Conservation (phyloP, 1,284 basidiomycete genomes). For the Inonotus hispidus region DNA sequence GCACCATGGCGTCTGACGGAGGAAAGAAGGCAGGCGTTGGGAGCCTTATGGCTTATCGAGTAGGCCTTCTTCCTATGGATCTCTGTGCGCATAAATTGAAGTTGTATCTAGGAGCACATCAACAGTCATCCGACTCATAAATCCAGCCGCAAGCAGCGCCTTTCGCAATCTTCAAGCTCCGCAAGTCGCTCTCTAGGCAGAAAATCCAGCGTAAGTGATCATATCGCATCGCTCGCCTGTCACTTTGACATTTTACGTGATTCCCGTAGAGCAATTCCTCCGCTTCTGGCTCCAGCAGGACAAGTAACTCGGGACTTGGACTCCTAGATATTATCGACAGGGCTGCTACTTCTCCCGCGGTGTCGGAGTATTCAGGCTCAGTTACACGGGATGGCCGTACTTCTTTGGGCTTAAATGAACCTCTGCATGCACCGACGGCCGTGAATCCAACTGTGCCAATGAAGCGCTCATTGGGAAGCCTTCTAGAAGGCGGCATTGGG, state of each 20-base stretch:
- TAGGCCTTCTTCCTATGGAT: conserved; percentile 25
- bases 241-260: not conserved
- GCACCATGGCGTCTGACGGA: conserved; percentile 31
- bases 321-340: not conserved
- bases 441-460: not conserved
- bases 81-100: not conserved
- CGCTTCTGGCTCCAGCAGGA: not conserved
- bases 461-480: not conserved
- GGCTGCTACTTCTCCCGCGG: not conserved
- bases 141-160: not conserved
- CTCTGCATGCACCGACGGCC: not conserved
- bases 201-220: not conserved
- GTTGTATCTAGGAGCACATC: conserved; percentile 28
- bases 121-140: conserved; percentile 28
- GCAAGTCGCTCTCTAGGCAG: not conserved
- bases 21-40: conserved; percentile 40
- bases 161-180: not conserved
- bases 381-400: not conserved
- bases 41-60: conserved; percentile 39
- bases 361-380: not conserved
- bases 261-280: not conserved
- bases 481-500: not conserved
- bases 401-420: not conserved
- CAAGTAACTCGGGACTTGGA: not conserved
- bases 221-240: not conserved